Evolutionary conservation across 2,329 filamentous ascomycete genomes (phyloP), one percentile per base, ranked within the genome.

Genomic region (Neospermospora avenae): DNA sequence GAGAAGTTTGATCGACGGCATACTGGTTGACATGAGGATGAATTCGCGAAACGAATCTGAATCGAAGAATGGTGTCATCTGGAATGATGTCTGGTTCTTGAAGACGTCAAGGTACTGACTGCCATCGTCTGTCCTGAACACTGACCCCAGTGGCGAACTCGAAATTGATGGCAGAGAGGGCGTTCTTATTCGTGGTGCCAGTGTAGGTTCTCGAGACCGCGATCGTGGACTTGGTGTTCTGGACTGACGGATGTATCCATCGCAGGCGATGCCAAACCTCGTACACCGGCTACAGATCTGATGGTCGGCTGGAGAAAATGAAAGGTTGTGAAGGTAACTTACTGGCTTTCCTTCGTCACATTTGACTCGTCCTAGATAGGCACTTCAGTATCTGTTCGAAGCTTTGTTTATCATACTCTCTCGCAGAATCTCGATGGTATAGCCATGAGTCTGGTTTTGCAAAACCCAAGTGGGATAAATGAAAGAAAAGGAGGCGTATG

Each of bases 311-410:
- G 35, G 13, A 24, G 18, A 13, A 13, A n/a, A 35, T 51, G n/a
- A 20, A 28, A 8, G 35, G 13, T 7, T 10, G n/a, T n/a, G 13
- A 28, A 22, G 16, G 8, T 4, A 18, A 24, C 48, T 51, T 24
- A 51, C 48, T 18, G 63, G 63, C 34, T 53, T 58, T 2, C 55
- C 45, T 41, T 64, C 63, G 42, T 64, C 63, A 20, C 63, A 64
- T 31, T 64, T 64, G 6, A 64, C 63, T 42, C 63, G 57, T 7
- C 57, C 57, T 59, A 24, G 11, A 18, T 16, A 24, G 18, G 3
- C 5, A 8, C 1, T 42, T 58, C 16, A 37, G 31, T 18, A 42
- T 11, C 11, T 37, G n/a, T 6, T 18, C n/a, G 18, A 51, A 24
- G 3, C 8, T 6, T 35, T 22, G 10, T 20, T 16, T 20, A 2